Evolutionary conservation across 495 filamentous ascomycete genomes (phyloP), one percentile per base, ranked within the genome.

Genomic region (Xylaria nigripes): DNA sequence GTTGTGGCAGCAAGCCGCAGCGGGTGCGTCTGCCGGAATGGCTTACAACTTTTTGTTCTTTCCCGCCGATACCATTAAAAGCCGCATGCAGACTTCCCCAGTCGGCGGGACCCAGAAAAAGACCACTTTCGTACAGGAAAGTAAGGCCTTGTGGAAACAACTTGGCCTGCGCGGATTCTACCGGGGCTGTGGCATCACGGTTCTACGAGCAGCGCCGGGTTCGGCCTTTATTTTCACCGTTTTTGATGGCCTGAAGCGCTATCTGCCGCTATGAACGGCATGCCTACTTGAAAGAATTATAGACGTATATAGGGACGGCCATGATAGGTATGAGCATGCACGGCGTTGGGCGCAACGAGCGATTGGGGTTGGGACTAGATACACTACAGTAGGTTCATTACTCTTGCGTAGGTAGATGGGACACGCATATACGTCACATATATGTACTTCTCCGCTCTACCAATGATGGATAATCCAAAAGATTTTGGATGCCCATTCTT

Each of bases 201-300:
- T 92, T 40, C 73, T 80, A 25, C 79, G 93, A 49, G 85, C 89
- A 19, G 90, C 89, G 23, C 93, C 93, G 0, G 95, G 90, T 64
- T 94, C 88, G n/a, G 94, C 92, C 32, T 87, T 97, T 61, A 99
- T 99, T 51, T 99, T 98, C 64, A 85, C 90, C 36, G 79, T 96
- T 29, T 96, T 88, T 67, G 91, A 96, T 72, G 83, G 81, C 38
- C 72, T 97, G 70, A 86, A 85, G 68, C 77, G 72, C 48, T 76
- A 81, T 64, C 79, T 90, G 13, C 72, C 75, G 13, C 58, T 76
- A 59, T 70, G 63, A 62, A 30, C n/a, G 34, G 34, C 47, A 22
- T 24, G 30, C 13, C 32, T 19, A 27, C 27, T 36, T n/a, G 27
- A 38, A 43, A 51, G 27, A 50, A 40, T n/a, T 34, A 59, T 56